A percentile compares a stretch with the other conserved stretches of the same genome.
phyloP scores from a whole-genome alignment of 352 stramenopile species.

The Phytophthora europaea region DNA sequence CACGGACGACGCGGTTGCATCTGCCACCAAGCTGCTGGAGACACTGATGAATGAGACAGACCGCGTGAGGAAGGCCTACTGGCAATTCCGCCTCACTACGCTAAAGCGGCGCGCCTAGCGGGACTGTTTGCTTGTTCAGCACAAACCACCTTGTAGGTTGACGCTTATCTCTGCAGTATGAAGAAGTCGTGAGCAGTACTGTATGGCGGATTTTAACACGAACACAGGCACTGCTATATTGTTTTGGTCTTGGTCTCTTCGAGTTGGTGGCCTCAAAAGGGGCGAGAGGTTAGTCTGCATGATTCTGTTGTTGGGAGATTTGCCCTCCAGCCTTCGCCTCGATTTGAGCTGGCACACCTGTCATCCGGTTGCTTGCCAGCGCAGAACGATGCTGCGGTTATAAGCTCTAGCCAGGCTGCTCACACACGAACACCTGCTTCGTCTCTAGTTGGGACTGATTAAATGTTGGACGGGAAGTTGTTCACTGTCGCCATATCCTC shows the following conservation, averaged over 20 bases:
- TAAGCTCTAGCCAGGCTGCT: constrained; percentile 22
- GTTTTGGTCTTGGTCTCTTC: constrained; percentile 32
- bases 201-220: constrained; percentile 28
- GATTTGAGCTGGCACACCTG: constrained; percentile 11
- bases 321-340: background rate
- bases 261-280: constrained; percentile 11
- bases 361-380: constrained; percentile 16
- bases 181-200: background rate
- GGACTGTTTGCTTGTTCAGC: background rate
- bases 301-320: background rate
- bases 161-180: constrained; percentile 1
- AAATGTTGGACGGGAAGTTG: constrained; percentile 80
- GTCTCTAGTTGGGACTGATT: constrained; percentile 36
- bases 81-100: constrained; percentile 68
- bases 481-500: constrained; percentile 88
- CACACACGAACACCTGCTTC: constrained; percentile 12
- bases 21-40: constrained; percentile 65
- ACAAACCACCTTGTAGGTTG: background rate
- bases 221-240: constrained; percentile 43
- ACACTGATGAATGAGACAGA: constrained; percentile 83
- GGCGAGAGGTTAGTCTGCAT: constrained; percentile 2
- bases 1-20: constrained; percentile 48
- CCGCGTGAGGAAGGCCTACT: constrained; percentile 77
- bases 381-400: constrained; percentile 22
- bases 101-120: constrained; percentile 44